Base-by-base conservation (phyloP, 129 eudicot species). In the Centella asiatica region DNA sequence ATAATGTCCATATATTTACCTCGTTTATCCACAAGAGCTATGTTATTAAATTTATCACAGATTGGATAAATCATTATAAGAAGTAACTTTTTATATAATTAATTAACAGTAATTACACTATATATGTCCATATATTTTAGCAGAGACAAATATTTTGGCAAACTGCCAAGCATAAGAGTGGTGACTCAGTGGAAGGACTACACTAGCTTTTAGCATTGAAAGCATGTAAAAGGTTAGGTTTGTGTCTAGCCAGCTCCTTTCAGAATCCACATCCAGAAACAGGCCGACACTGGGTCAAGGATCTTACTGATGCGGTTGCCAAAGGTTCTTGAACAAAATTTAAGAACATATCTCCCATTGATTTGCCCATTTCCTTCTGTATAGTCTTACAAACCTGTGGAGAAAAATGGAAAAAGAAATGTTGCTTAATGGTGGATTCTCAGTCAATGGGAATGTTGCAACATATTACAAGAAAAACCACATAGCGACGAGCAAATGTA, bases 231-330 rank as follows among this genome's bases (percentile, higher is more conserved):
- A 64, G 33, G 40, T 56, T 54, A 48, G 66, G 23, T 36, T 51
- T 62, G 44, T n/a, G 23, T 48, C 54, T 9, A 14, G 29, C 28
- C 31, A 6, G 3, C 27, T 9, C 46, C 46, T 42, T 18, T 31
- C 1, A 60, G 14, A 37, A 60, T n/a, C 55, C 32, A 45, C 42
- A 13, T 22, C 23, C 48, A 55, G 28, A 34, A 37, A 46, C 29
- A 46, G 69, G 42, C 27, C 33, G 55, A 45, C 48, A n/a, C 22
- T 52, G 40, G 50, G 47, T 14, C 42, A 45, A 59, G 62, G 51
- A 59, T 67, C 97, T 69, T 81, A 92, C 98, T 18, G 98, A 92
- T 61, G 98, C 98, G 22, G 98, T 92, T 60, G 98, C 98, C 70
- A 92, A 74, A 70, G 98, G 95, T 26, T 44, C 73, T 60, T 75